Conservation (phyloP, 2,329 filamentous ascomycete genomes). For the Stachybotrys chartarum region DNA sequence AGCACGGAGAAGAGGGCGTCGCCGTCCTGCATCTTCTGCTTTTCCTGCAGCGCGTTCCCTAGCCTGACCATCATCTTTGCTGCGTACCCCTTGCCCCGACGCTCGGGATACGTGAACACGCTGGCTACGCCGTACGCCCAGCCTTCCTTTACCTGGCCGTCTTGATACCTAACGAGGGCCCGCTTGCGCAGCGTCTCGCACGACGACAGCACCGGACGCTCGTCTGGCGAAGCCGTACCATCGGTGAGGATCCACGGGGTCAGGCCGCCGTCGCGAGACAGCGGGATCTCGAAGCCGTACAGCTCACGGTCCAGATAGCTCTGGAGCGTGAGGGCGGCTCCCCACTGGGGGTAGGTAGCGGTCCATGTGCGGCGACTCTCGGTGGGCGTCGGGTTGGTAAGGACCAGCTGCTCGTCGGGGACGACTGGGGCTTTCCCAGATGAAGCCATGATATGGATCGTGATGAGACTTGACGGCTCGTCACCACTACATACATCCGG, state of each 20-base stretch:
- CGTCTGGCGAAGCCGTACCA: slow-evolving; percentile 22
- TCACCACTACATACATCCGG: too few species aligned
- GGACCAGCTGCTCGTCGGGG: slow-evolving; percentile 20
- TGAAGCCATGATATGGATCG: background rate
- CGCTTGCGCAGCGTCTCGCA: slow-evolving; percentile 59
- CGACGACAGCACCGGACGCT: slow-evolving; percentile 51
- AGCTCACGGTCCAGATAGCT: slow-evolving; percentile 54
- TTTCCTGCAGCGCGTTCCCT: slow-evolving; percentile 29
- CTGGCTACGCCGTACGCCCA: slow-evolving; percentile 69
- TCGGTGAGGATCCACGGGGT: slow-evolving; percentile 59
- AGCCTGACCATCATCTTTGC: slow-evolving; percentile 66
- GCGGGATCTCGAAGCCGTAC: slow-evolving; percentile 48
- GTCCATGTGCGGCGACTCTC: slow-evolving; percentile 51
- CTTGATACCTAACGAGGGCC: slow-evolving; percentile 36
- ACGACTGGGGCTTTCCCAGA: slow-evolving; percentile 6
- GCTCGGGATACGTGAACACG: slow-evolving; percentile 66
- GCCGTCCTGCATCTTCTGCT: slow-evolving; percentile 16
- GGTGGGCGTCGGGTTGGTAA: slow-evolving; percentile 47
- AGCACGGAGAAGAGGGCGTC: slow-evolving; percentile 63
- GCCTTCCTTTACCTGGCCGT: slow-evolving; percentile 38
- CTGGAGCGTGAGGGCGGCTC: slow-evolving; percentile 42
- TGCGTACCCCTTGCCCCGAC: slow-evolving; percentile 69
- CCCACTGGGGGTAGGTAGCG: slow-evolving; percentile 52
- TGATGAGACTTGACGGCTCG: too few species aligned
- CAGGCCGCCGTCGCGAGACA: slow-evolving; percentile 52